Evolutionary conservation across 140 eudicot species (phyloP), one percentile per base, ranked within the genome.

Genomic region (Senecio squalidus): DNA sequence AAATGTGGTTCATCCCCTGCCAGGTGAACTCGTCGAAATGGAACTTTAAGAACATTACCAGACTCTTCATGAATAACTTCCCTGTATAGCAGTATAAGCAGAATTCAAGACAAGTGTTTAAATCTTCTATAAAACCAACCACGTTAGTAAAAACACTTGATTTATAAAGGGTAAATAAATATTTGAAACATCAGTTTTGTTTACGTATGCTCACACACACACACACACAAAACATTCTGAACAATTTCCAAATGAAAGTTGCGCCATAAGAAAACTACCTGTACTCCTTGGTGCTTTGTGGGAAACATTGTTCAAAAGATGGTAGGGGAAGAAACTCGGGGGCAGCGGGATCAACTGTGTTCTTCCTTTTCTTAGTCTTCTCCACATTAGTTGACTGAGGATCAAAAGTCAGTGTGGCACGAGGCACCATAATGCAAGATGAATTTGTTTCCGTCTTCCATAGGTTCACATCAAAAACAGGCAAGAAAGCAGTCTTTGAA

Each of bases 251-350:
- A n/a, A n/a, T n/a, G n/a, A n/a, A n/a, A n/a, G n/a, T n/a, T n/a
- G n/a, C n/a, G n/a, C n/a, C n/a, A 33, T 47, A 34, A 21, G 46
- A 13, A 4, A 44, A 27, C 20, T 39, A 88, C 95, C 69, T 84
- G 70, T 67, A 69, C 71, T 92, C 95, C 66, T 92, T 92, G 1
- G 98, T 64, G 93, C 98, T 92, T 68, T 68, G 80, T 2, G 98
- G 98, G 74, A 92, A 92, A 67, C 98, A 92, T 72, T 92, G 87
- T 30, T 87, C 87, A 53, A 84, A 92, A 26, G 98, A 81, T 8
- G 98, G 98, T 24, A 92, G 84, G 0, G 98, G 98, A 45, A 87
- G 96, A 61, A 92, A 92, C 71, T 92, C 93, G n/a, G 98, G 98
- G 56, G 89, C 81, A 55, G 76, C 64, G 5, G 98, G 98, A 69